These are phyloP conservation scores for Tulasnella sp. DNA, from an alignment of 768 basidiomycete species.

Conservation along the genomic window DNA sequence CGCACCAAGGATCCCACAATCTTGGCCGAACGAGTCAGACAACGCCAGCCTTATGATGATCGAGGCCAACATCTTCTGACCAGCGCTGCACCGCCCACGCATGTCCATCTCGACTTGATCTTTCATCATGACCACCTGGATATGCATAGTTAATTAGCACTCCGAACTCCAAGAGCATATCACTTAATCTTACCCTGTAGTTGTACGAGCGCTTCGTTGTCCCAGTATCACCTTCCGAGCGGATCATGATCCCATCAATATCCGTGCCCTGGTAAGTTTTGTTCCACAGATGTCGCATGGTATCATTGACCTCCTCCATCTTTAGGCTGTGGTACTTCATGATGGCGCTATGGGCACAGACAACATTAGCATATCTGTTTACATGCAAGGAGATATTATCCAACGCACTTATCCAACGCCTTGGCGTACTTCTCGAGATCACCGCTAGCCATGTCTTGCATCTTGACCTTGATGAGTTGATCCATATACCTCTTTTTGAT, in stretches of 20 bases:
- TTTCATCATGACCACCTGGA: conserved; percentile 96
- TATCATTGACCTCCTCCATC: conserved; percentile 99
- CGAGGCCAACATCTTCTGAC: conserved; percentile 96
- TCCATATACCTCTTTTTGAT: conserved; percentile 78
- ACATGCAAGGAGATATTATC: neutral
- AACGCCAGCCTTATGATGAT: conserved; percentile 96
- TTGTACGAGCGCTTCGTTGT: conserved; percentile 88
- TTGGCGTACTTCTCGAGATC: conserved; percentile 98
- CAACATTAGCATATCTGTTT: neutral
- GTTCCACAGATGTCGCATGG: conserved; percentile 94
- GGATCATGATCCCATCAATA: conserved; percentile 94
- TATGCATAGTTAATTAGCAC: neutral
- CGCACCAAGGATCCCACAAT: conserved; percentile 74
- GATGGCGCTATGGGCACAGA: conserved; percentile 57
- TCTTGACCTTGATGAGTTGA: conserved; percentile 94
- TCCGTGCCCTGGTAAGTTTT: conserved; percentile 99
- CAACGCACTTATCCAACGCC: conserved; percentile 82
- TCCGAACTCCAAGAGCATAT: neutral
- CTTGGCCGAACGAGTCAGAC: conserved; percentile 94
- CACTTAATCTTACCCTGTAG: conserved; percentile 55
- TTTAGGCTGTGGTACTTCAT: conserved; percentile 97
- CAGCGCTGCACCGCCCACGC: conserved; percentile 96
- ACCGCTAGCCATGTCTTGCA: conserved; percentile 94
- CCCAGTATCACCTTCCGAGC: conserved; percentile 67
- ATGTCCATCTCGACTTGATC: conserved; percentile 99